Conservation (phyloP, 2,329 filamentous ascomycete genomes). For the Shiraia sp. region DNA sequence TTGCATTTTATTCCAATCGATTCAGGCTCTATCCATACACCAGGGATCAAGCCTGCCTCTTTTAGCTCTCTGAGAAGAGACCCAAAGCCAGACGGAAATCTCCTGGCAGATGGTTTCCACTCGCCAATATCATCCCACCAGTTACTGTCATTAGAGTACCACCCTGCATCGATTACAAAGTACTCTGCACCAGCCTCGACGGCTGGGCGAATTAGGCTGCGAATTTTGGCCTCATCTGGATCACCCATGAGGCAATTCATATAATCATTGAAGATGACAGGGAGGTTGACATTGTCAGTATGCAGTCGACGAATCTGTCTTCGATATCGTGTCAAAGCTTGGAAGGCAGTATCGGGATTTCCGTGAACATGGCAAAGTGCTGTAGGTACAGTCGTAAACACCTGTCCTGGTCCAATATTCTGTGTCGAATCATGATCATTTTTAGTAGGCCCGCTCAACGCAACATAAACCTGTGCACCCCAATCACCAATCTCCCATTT, state of each 20-base stretch:
- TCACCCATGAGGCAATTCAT: constrained; percentile 9
- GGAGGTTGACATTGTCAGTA: constrained; percentile 1
- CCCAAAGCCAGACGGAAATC: constrained; percentile 5
- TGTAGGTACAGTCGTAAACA: constrained; percentile 2
- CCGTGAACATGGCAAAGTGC: constrained; percentile 1
- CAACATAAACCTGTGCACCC: constrained; percentile 4
- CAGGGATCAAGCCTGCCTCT: constrained; percentile 2
- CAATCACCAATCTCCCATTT: constrained; percentile 7
- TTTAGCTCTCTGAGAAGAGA: neutral
- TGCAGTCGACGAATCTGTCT: constrained; percentile 1
- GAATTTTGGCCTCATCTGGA: constrained; percentile 4
- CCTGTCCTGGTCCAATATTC: constrained; percentile 1
- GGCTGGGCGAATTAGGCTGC: constrained; percentile 1
- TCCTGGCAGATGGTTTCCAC: constrained; percentile 3
- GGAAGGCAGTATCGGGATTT: constrained; percentile 2
- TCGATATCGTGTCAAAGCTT: constrained; percentile 4
- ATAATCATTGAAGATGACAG: constrained; percentile 8
- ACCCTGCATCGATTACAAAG: constrained; percentile 6
- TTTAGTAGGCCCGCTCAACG: constrained; percentile 1
- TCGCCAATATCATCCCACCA: constrained; percentile 7
- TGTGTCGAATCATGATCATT: constrained; percentile 2
- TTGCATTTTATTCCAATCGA: constrained; percentile 1
- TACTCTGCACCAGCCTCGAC: constrained; percentile 3
- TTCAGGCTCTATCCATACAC: constrained; percentile 5
- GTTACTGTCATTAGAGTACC: constrained; percentile 6